phyloP scores from a whole-genome alignment of 495 filamentous ascomycete species.

The Mycothermus thermophilus region DNA sequence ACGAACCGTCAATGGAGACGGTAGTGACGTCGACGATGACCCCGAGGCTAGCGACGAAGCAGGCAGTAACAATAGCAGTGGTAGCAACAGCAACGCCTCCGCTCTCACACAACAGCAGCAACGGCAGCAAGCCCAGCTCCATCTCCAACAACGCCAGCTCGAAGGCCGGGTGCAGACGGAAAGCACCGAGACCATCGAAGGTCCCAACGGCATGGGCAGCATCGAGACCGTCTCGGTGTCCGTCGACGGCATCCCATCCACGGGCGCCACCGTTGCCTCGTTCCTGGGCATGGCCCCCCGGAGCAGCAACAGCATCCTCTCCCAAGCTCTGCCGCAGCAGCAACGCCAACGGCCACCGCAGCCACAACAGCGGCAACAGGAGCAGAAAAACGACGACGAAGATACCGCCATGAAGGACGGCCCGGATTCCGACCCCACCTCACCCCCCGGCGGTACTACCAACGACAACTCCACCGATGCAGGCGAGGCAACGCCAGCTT shows the following conservation, averaged over 20 bases:
- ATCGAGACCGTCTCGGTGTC: slow-evolving; percentile 59
- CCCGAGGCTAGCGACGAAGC: not conserved
- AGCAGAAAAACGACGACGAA: slow-evolving; percentile 14
- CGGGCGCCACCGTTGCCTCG: slow-evolving; percentile 16
- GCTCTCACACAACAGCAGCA: no score
- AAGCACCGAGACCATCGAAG: slow-evolving; percentile 55
- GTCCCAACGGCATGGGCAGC: slow-evolving; percentile 53
- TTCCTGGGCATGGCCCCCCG: slow-evolving; percentile 9
- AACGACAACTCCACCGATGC: no score
- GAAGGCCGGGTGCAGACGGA: slow-evolving; percentile 49
- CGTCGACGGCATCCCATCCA: slow-evolving; percentile 46
- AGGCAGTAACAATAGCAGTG: no score
- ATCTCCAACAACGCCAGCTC: slow-evolving; percentile 9
- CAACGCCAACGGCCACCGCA: slow-evolving; percentile 8
- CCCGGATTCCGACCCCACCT: no score
- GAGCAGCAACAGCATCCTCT: not conserved
- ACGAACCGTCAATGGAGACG: slow-evolving; percentile 13
- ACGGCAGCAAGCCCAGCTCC: slow-evolving; percentile 4
- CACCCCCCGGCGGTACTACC: no score
- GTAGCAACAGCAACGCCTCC: not conserved
- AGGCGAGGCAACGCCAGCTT: no score
- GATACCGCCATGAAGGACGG: slow-evolving; percentile 21
- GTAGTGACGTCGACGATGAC: slow-evolving; percentile 12
- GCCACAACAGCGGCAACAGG: slow-evolving; percentile 11
- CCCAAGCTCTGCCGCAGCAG: slow-evolving; percentile 4